phyloP scores from a whole-genome alignment of 352 stramenopile species.

The Pythium periplocum region DNA sequence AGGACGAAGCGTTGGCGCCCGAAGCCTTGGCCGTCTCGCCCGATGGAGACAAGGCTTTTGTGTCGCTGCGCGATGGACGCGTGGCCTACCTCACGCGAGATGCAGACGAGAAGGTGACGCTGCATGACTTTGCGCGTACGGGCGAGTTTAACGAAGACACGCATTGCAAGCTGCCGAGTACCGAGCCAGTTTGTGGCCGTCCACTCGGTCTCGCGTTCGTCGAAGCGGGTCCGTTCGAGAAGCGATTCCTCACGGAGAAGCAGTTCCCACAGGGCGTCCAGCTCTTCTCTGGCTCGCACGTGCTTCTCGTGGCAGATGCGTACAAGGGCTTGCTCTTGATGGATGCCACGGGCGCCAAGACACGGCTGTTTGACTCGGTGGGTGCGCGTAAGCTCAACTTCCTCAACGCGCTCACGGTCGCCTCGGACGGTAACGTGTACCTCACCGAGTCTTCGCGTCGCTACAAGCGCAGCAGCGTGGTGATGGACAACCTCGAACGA shows the following conservation, averaged over 20 bases:
- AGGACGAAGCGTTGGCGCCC: constrained; percentile 27
- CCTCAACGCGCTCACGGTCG: constrained; percentile 43
- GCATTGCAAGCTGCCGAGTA: constrained; percentile 22
- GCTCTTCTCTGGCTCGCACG: constrained; percentile 36
- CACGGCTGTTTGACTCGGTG: constrained; percentile 45
- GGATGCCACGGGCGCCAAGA: constrained; percentile 44
- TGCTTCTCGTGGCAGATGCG: constrained; percentile 56
- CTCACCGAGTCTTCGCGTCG: constrained; percentile 49
- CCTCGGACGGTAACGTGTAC: constrained; percentile 40
- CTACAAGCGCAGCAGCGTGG: constrained; percentile 38
- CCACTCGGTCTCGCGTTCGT: constrained; percentile 46
- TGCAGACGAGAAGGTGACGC: constrained; percentile 14
- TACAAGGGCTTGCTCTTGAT: constrained; percentile 58
- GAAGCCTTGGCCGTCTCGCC: constrained; percentile 29
- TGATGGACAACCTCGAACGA: constrained; percentile 45
- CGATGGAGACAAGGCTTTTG: constrained; percentile 20
- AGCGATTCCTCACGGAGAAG: constrained; percentile 33
- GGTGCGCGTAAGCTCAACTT: constrained; percentile 32
- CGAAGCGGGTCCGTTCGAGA: constrained; percentile 25
- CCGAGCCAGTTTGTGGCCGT: constrained; percentile 43
- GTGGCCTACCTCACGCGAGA: constrained; percentile 32
- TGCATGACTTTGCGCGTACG: constrained; percentile 46
- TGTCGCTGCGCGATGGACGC: constrained; percentile 47
- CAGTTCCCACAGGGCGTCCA: no score
- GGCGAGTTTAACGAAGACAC: constrained; percentile 20